phyloP scores from a whole-genome alignment of 1,284 basidiomycete species.

The Papiliotrema nemorosa region DNA sequence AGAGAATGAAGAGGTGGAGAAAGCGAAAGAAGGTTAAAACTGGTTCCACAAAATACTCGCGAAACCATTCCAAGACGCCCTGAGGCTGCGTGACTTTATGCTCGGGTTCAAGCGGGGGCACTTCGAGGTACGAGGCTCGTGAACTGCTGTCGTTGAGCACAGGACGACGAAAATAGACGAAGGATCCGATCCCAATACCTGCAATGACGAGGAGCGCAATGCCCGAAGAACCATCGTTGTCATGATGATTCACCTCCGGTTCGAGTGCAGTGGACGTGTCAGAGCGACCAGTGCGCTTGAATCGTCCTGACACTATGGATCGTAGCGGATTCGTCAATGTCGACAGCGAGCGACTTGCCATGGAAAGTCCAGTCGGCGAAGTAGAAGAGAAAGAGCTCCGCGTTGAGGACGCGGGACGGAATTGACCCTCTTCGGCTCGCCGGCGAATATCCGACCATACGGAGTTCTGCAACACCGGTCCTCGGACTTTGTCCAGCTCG shows the following conservation, averaged over 20 bases:
- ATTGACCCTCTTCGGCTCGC: conserved; percentile 19
- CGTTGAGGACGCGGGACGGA: neutral
- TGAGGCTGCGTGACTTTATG: neutral
- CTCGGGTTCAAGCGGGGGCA: neutral
- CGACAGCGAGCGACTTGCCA: conserved; percentile 22
- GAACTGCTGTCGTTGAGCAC: conserved; percentile 14
- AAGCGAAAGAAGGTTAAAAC: conserved; percentile 80
- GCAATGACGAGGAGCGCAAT: conserved; percentile 19
- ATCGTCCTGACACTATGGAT: neutral
- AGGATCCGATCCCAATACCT: conserved; percentile 22
- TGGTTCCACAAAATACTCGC: conserved; percentile 70
- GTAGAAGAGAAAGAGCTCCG: too few species aligned
- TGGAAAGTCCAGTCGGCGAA: too few species aligned
- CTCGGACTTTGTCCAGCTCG: conserved; percentile 62
- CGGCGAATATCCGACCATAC: conserved; percentile 40
- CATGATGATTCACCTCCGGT: too few species aligned
- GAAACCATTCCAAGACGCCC: conserved; percentile 12
- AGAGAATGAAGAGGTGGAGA: conserved; percentile 75
- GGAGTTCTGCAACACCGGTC: conserved; percentile 47
- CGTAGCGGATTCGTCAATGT: conserved; percentile 22
- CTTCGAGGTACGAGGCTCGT: too few species aligned
- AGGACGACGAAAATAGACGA: conserved; percentile 27
- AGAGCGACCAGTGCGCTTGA: neutral
- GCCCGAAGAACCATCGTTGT: too few species aligned
- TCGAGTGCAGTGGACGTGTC: too few species aligned